Evolutionary conservation across 164 flowering plant species (phyloP), one percentile per base, ranked within the genome.

Genomic region (Akebia trifoliata): DNA sequence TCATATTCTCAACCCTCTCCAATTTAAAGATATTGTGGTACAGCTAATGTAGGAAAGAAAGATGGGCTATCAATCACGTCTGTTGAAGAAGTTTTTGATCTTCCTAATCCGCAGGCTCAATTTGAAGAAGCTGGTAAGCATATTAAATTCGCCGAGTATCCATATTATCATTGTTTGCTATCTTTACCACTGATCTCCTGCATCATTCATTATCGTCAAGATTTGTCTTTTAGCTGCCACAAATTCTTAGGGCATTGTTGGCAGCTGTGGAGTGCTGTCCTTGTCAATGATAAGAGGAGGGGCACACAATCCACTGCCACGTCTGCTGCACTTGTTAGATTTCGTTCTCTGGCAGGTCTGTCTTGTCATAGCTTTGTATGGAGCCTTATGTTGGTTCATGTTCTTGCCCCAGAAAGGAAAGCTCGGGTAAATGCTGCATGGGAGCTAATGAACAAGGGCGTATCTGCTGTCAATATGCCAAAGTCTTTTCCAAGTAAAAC

Each of bases 361-460:
- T n/a, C n/a, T n/a, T n/a, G n/a, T n/a, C n/a, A n/a, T n/a, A n/a
- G n/a, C n/a, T n/a, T n/a, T n/a, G n/a, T n/a, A n/a, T n/a, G n/a
- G n/a, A n/a, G n/a, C n/a, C n/a, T n/a, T n/a, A n/a, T n/a, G n/a
- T n/a, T 29, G 6, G 3, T 1, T 20, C 12, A 26, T 56, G 4
- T 56, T 54, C 35, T 50, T 44, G 25, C 67, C 49, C 26, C 72
- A 87, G 98, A 81, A 50, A 73, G 74, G 60, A 84, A 80, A 76
- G 79, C 85, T 29, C 79, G 84, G 47, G 87, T 86, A 2, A 76
- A 87, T 67, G 85, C 90, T 37, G 60, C 79, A 67, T 93, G 98
- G 98, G 85, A 93, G 72, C 78, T 81, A 64, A 87, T 92, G 95
- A 82, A 82, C 50, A 76, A 78, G 68, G 86, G 85, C 14, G 55